phyloP scores from a whole-genome alignment of 108 stramenopile genomes.

The Schizochytrium sp. region DNA sequence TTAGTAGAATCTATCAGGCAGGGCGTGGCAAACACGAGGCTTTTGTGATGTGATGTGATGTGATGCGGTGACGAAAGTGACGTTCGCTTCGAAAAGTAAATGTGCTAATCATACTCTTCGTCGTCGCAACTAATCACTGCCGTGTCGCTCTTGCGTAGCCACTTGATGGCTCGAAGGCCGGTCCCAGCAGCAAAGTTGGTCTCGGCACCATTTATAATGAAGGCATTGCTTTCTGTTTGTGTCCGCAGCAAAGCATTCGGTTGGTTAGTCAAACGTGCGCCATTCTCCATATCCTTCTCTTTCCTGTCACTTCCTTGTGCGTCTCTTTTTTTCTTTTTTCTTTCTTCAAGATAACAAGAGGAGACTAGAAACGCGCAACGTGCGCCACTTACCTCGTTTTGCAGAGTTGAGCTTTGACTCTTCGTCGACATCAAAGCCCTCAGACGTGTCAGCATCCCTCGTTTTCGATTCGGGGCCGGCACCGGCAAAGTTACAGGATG shows the following conservation, averaged over 20 bases:
- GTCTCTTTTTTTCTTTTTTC: no score
- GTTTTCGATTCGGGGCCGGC: neutral
- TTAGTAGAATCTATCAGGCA: no score
- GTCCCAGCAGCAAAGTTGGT: slow-evolving; percentile 7
- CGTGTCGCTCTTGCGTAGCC: slow-evolving; percentile 7
- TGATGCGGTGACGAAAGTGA: no score
- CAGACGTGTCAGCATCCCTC: neutral
- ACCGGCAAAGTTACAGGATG: neutral
- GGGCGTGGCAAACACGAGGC: no score
- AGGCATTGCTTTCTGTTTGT: neutral
- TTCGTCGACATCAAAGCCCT: neutral
- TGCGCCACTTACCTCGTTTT: neutral
- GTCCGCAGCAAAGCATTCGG: no score
- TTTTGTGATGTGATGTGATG: no score
- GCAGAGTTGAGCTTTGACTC: neutral
- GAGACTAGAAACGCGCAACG: neutral
- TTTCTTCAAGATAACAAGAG: neutral
- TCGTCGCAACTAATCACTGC: neutral
- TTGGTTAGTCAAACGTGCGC: no score
- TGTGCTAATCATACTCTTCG: neutral
- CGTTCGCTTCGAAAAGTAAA: no score
- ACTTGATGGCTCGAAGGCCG: neutral
- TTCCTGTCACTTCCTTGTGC: no score
- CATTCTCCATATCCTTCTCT: no score
- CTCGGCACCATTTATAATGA: neutral